These are phyloP conservation scores for Astrothelium macrocarpum DNA, from an alignment of 495 filamentous ascomycete species.

Conservation along the genomic window DNA sequence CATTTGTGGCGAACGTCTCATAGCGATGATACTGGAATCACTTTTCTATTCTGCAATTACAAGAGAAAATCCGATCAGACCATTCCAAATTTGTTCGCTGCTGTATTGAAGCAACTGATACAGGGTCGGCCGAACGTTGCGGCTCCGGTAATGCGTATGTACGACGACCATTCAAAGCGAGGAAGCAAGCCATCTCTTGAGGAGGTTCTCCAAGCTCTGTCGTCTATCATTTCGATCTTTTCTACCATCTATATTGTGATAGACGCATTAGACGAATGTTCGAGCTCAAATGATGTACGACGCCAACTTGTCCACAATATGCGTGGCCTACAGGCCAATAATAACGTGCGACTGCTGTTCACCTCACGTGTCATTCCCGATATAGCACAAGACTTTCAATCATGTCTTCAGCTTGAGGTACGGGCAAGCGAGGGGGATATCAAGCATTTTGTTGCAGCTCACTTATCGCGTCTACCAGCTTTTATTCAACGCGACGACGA, in stretches of 20 bases:
- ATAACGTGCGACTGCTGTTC: constrained; percentile 19
- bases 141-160: constrained; percentile 21
- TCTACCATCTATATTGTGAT: constrained; percentile 36
- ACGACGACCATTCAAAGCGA: constrained; percentile 5
- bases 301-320: constrained; percentile 26
- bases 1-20: constrained; percentile 18
- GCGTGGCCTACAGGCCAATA: constrained; percentile 25
- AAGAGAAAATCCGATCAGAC: constrained; percentile 30
- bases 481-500: constrained; percentile 12
- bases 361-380: constrained; percentile 21
- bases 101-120: constrained; percentile 35
- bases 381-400: constrained; percentile 15
- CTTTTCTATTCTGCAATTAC: constrained; percentile 38
- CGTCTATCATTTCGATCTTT: constrained; percentile 19
- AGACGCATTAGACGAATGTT: constrained; percentile 41
- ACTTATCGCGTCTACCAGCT: constrained; percentile 11
- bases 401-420: constrained; percentile 10
- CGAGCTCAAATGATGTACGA: constrained; percentile 22
- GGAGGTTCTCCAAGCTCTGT: constrained; percentile 28
- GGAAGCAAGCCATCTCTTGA: constrained; percentile 24
- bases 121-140: constrained; percentile 20
- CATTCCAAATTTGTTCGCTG: constrained; percentile 24
- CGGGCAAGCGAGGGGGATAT: constrained; percentile 19
- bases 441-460: constrained; percentile 13
- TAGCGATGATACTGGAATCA: constrained; percentile 24